These are phyloP conservation scores for Areca catechu DNA, from an alignment of 176 grass and related monocot species.

Conservation along the genomic window DNA sequence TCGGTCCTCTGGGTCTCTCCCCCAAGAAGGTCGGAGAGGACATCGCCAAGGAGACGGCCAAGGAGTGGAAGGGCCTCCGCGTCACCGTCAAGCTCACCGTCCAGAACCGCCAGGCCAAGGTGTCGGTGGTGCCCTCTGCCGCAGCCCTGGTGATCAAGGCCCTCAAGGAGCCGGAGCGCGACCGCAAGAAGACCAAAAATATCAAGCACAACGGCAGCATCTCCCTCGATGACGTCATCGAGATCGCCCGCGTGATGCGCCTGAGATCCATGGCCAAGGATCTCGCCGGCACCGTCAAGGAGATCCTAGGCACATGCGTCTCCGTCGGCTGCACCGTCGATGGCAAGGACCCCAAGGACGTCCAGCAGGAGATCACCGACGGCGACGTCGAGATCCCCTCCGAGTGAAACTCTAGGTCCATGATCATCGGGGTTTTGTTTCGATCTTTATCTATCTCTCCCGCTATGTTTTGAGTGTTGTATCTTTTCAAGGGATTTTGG, in stretches of 20 bases:
- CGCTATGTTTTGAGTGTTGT: too few species aligned
- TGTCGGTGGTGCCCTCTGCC: background rate
- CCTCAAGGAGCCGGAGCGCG: background rate
- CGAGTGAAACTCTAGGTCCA: too few species aligned
- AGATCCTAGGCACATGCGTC: background rate
- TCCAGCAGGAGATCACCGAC: background rate
- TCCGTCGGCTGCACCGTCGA: slow-evolving; percentile 2
- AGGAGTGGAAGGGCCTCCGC: slow-evolving; percentile 5
- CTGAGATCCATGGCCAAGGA: slow-evolving; percentile 4
- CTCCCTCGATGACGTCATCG: background rate
- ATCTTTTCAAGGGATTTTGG: too few species aligned
- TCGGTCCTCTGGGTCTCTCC: background rate
- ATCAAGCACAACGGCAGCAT: too few species aligned
- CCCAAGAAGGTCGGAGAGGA: background rate
- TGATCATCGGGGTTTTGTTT: too few species aligned
- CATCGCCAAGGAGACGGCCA: background rate
- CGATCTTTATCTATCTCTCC: too few species aligned
- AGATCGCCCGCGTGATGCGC: background rate
- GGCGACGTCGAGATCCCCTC: background rate
- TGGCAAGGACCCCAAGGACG: background rate
- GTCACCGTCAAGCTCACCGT: background rate
- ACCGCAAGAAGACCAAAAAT: background rate
- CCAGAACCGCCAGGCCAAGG: background rate
- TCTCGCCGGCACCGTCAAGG: background rate
- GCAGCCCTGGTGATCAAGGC: background rate